phyloP scores from a whole-genome alignment of 2,329 filamentous ascomycete genomes.

The Diaporthe vexans region DNA sequence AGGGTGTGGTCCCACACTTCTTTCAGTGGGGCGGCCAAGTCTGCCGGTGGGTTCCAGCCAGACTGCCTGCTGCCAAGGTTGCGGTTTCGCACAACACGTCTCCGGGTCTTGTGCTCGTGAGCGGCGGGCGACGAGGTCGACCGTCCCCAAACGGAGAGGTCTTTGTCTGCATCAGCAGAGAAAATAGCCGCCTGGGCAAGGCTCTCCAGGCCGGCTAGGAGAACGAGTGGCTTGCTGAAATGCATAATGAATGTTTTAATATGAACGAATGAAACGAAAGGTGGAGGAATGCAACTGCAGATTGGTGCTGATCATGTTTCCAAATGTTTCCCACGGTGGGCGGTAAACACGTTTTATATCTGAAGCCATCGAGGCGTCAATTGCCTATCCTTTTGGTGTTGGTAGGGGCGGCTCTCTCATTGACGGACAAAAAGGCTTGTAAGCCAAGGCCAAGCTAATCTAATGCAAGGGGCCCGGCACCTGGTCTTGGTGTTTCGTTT shows the following conservation, averaged over 20 bases:
- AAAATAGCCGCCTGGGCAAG: slow-evolving; percentile 19
- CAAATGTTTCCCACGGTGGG: neutral
- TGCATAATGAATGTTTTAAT: slow-evolving; percentile 30
- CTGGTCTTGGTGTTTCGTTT: slow-evolving; percentile 25
- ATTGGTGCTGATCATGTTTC: neutral
- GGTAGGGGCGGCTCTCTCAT: neutral
- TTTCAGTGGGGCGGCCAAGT: slow-evolving; percentile 2
- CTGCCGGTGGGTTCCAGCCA: neutral
- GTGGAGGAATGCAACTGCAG: neutral
- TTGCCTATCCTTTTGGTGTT: neutral
- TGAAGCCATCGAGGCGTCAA: neutral
- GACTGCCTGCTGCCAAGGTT: slow-evolving; percentile 13
- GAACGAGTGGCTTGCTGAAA: slow-evolving; percentile 30
- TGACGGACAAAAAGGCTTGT: neutral
- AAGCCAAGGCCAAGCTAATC: slow-evolving; percentile 12
- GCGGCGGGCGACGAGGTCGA: neutral
- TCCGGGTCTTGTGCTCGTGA: neutral
- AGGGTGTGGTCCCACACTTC: slow-evolving; percentile 28
- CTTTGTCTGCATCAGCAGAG: slow-evolving; percentile 14
- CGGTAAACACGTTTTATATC: neutral
- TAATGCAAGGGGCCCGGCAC: slow-evolving; percentile 20
- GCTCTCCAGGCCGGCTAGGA: slow-evolving; percentile 28
- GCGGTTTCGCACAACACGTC: neutral
- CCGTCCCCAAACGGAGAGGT: slow-evolving; percentile 9
- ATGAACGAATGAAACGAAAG: slow-evolving; percentile 25